Base-by-base conservation (phyloP, 768 basidiomycete genomes). In the Lactarius evosmus region DNA sequence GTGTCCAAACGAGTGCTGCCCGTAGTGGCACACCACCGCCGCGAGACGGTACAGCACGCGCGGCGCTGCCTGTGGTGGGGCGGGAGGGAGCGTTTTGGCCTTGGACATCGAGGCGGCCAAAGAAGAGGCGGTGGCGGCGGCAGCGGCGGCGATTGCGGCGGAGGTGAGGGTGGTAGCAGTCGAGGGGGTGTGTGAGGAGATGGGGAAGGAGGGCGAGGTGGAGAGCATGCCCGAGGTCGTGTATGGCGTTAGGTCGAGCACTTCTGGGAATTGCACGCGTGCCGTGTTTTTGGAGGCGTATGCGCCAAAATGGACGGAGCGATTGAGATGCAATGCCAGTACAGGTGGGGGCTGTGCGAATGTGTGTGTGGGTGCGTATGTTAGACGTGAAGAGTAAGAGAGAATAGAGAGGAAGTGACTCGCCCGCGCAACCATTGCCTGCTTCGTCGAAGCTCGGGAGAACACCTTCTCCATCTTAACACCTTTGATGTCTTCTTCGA, bases 1-100 rank as follows among this genome's bases (percentile, higher is more conserved):
- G 72, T 99, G 96, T 6, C 96, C 96, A 72, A 91, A 95, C 4
- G 88, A 88, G 71, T 97, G 95, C 59, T 87, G 85, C 16, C 96
- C 96, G 72, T 87, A 96, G 74, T 98, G 96, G 69, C 93, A 93
- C 17, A 98, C 94, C 33, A 91, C 86, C 11, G 92, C 87, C 2
- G 86, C 75, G 38, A 98, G 83, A 52, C 94, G 85, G 74, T 98
- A 98, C 38, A 95, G 78, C n/a, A 85, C 87, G 51, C 85, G 78
- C n/a, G 82, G 79, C 9, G 53, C 33, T 3, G 38, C 29, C 34
- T 50, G 30, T 38, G 27, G 40, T 30, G n/a, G n/a, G n/a, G 55
- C 0, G 8, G 17, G n/a, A 1, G 29, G 44, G 22, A 50, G 58
- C 27, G 34, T 38, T 22, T 60, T 64, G 34, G 29, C n/a, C 9